These are phyloP conservation scores for Passalora sequoiae DNA, from an alignment of 2,329 filamentous ascomycete genomes.

Conservation along the genomic window DNA sequence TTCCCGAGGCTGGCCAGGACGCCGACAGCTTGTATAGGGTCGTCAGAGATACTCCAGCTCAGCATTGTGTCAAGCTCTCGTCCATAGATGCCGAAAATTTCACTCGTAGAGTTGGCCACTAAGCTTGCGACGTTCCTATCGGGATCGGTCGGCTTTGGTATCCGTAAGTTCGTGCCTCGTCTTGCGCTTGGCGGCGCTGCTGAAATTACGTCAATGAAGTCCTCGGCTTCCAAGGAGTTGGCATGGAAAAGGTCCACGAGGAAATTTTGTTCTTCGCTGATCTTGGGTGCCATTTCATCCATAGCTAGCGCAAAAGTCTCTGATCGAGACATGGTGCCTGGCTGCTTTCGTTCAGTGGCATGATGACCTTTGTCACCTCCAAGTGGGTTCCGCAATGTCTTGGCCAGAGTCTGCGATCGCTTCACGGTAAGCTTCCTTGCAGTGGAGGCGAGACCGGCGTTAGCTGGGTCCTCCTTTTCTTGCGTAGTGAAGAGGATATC, in stretches of 20 bases:
- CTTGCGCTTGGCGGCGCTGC: conserved; percentile 62
- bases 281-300: conserved; percentile 74
- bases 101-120: conserved; percentile 82
- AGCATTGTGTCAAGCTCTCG: conserved; percentile 72
- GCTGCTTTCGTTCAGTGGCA: conserved; percentile 51
- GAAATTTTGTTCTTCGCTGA: conserved; percentile 95
- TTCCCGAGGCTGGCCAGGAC: conserved; percentile 75
- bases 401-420: conserved; percentile 79
- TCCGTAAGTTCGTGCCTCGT: conserved; percentile 65
- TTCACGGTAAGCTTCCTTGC: conserved; percentile 91
- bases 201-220: conserved; percentile 77
- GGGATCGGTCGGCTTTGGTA: conserved; percentile 76
- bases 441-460: conserved; percentile 61
- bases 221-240: conserved; percentile 71
- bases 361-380: conserved; percentile 54
- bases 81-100: conserved; percentile 77
- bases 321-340: conserved; percentile 54
- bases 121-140: conserved; percentile 80
- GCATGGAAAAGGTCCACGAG: conserved; percentile 95
- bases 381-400: conserved; percentile 63
- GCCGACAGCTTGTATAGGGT: conserved; percentile 88
- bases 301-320: conserved; percentile 77
- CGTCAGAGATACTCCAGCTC: conserved; percentile 74
- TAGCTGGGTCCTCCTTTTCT: conserved; percentile 68
- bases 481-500: conserved; percentile 77